A percentile compares a stretch with the other conserved stretches of the same genome.
These are phyloP conservation scores for Nidula microcarpa DNA, from an alignment of 768 basidiomycete species.

Conservation along the genomic window DNA sequence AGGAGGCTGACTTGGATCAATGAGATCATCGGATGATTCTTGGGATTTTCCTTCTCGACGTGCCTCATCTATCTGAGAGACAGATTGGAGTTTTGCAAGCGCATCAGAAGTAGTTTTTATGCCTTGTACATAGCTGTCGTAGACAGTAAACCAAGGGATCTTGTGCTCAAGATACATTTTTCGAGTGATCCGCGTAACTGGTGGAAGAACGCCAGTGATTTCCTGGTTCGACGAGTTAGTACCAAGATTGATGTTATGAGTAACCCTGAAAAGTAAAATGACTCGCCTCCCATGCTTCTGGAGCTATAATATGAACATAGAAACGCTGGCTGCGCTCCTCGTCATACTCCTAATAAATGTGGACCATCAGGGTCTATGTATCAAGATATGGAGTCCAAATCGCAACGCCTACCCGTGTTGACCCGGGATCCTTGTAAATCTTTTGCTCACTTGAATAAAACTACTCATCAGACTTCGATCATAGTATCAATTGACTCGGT, in stretches of 20 bases:
- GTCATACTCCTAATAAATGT: constrained; percentile 9
- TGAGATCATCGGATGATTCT: neutral
- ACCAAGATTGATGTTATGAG: neutral
- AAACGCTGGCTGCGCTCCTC: constrained; percentile 10
- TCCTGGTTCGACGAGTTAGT: neutral
- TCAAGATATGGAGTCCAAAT: neutral
- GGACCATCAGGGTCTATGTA: neutral
- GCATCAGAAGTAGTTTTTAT: neutral
- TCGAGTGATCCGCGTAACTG: constrained; percentile 10
- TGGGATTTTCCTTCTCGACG: neutral
- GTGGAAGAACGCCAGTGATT: constrained; percentile 9
- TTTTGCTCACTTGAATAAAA: constrained; percentile 7
- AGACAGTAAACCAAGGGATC: constrained; percentile 11
- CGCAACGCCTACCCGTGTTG: constrained; percentile 8
- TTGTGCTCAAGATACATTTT: constrained; percentile 4
- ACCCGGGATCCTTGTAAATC: constrained; percentile 8
- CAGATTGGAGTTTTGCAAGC: constrained; percentile 5
- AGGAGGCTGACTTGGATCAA: constrained; percentile 9
- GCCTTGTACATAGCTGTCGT: constrained; percentile 5
- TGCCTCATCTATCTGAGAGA: constrained; percentile 5
- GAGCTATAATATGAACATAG: constrained; percentile 11
- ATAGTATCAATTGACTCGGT: neutral
- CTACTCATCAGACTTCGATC: neutral
- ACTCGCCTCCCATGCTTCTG: constrained; percentile 14
- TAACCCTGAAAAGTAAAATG: neutral